Evolutionary conservation across 2,329 filamentous ascomycete species (phyloP).

Genomic region (Colletotrichum sp.): DNA sequence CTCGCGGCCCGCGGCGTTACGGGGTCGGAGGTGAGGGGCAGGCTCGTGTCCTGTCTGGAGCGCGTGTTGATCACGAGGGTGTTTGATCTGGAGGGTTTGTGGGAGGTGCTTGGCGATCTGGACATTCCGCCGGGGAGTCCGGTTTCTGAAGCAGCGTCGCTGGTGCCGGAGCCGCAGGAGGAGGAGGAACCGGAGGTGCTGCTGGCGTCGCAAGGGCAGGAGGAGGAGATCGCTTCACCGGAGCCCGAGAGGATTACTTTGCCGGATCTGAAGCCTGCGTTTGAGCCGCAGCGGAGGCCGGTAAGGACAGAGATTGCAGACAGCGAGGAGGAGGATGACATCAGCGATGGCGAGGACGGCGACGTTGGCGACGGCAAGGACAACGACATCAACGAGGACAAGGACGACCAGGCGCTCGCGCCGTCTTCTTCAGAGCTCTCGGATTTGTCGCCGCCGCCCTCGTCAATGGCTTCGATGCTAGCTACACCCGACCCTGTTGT

Average conservation of each 20-base stretch:
- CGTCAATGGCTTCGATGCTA: background rate
- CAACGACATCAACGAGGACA: slow-evolving; percentile 20
- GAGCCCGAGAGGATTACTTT: background rate
- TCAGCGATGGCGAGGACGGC: slow-evolving; percentile 25
- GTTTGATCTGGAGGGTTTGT: slow-evolving; percentile 64
- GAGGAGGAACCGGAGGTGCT: background rate
- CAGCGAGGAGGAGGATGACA: slow-evolving; percentile 45
- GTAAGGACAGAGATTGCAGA: slow-evolving; percentile 37
- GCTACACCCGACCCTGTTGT: background rate
- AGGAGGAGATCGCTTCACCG: background rate
- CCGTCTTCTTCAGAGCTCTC: background rate
- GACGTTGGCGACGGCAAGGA: slow-evolving; percentile 50
- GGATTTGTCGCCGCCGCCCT: slow-evolving; percentile 22
- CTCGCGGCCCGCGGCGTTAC: slow-evolving; percentile 25
- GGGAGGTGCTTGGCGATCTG: slow-evolving; percentile 61
- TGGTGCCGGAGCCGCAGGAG: background rate
- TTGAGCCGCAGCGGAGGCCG: background rate
- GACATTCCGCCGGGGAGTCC: slow-evolving; percentile 26
- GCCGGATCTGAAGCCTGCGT: slow-evolving; percentile 1
- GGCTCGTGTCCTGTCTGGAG: slow-evolving; percentile 46
- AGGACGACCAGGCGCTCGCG: background rate
- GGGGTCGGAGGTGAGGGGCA: slow-evolving; percentile 20
- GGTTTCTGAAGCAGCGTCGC: background rate
- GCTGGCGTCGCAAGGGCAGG: background rate
- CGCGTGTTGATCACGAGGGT: slow-evolving; percentile 59